phyloP scores from a whole-genome alignment of 73 alveolate species.

The Tetrahymena elliotti region DNA sequence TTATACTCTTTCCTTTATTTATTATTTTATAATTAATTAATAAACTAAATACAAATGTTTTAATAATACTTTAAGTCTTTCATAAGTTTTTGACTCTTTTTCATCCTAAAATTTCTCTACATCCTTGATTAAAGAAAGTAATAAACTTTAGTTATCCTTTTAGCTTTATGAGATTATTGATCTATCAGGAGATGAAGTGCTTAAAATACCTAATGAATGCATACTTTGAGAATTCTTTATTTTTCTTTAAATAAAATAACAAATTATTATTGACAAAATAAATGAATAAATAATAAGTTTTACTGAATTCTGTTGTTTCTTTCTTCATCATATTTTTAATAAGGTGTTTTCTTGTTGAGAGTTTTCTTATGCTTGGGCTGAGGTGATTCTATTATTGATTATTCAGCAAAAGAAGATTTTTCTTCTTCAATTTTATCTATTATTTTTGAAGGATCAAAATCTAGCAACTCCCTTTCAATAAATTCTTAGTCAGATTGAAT shows the following conservation, averaged over 20 bases:
- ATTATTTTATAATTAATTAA: neutral
- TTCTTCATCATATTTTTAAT: neutral
- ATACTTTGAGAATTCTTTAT: neutral
- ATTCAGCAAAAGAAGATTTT: neutral
- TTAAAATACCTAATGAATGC: neutral
- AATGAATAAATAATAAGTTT: neutral
- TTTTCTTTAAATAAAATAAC: neutral
- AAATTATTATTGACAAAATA: neutral
- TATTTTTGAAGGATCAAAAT: neutral
- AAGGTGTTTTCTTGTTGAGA: neutral
- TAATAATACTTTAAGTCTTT: neutral
- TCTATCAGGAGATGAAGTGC: neutral
- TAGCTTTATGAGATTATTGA: neutral
- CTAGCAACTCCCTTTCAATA: neutral
- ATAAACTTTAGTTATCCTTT: neutral
- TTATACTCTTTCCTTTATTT: neutral
- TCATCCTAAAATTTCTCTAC: neutral
- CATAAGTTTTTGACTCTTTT: neutral
- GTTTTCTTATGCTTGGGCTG: neutral
- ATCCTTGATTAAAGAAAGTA: neutral
- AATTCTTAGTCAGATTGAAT: neutral
- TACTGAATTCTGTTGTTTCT: neutral
- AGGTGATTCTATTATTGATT: neutral
- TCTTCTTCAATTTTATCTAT: neutral
- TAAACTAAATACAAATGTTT: neutral